Base-by-base conservation (phyloP, 1,284 basidiomycete species). In the Tilletia setariae region DNA sequence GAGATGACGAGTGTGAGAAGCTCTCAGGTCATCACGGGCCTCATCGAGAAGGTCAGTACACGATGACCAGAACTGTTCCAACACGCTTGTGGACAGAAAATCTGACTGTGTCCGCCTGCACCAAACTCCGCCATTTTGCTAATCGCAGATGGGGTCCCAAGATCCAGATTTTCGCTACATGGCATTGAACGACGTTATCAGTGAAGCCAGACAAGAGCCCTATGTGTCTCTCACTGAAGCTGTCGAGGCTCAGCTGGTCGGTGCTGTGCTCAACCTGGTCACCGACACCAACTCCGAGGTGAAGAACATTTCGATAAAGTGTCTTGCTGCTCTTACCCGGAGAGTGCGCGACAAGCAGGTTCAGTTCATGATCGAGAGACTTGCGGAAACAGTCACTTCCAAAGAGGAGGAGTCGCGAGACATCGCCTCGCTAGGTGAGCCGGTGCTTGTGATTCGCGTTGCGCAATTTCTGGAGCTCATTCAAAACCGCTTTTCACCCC, bases 261-360 rank as follows among this genome's bases (percentile, higher is more conserved):
- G 87, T 56, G 89, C 90, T 77, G 93, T 96, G 1, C 86, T 97
- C 25, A 86, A 88, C 25, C 87, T 95, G 25, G 89, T 96, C 13
- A 90, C 92, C 79, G 96, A 98, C 84, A 90, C 90, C 84, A 97
- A 96, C 77, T 93, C 92, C 16, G 95, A 98, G 85, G 96, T 98
- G 74, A 98, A 98, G 86, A 97, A 97, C 82, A 91, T 94, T 80
- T 93, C 93, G 1, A 94, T 96, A 16, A 92, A 93, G 85, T 94
- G 92, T 76, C 85, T 95, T 43, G 92, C 91, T 32, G 89, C 90
- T 73, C 86, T 95, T 75, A 90, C 94, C 84, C 91, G 91, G 84
- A 91, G 92, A 76, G 88, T 94, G 70, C 88, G 90, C 71, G 90
- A 92, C 80, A 81, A 85, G 35, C 90, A 93, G 81, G 91, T 93